Conservation (phyloP, 768 basidiomycete genomes). For the Podaxis sp. region DNA sequence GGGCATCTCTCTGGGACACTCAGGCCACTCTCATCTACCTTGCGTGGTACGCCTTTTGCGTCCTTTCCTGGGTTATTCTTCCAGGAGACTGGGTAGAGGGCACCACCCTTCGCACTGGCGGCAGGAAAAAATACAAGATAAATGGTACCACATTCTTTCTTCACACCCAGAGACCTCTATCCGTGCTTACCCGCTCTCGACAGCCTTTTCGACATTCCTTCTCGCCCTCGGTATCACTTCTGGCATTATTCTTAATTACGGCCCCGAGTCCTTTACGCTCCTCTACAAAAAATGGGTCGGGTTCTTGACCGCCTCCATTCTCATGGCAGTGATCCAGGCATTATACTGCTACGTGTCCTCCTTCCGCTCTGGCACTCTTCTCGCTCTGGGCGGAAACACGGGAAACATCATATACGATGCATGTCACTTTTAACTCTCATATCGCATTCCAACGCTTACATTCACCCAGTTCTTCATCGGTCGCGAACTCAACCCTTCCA, state of each 20-base stretch:
- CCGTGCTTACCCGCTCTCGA: background rate
- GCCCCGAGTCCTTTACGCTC: slow-evolving; percentile 81
- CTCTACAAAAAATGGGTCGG: slow-evolving; percentile 91
- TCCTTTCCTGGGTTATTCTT: slow-evolving; percentile 75
- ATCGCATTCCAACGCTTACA: background rate
- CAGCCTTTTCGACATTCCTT: slow-evolving; percentile 86
- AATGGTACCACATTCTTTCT: slow-evolving; percentile 60
- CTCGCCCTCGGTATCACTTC: slow-evolving; percentile 69
- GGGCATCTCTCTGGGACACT: slow-evolving; percentile 78
- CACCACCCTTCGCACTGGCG: slow-evolving; percentile 66
- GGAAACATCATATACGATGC: slow-evolving; percentile 90
- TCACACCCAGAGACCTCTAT: background rate
- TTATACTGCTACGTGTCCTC: slow-evolving; percentile 65
- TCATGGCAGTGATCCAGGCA: slow-evolving; percentile 77
- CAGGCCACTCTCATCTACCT: slow-evolving; percentile 73
- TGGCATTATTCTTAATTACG: slow-evolving; percentile 69
- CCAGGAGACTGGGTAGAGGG: slow-evolving; percentile 75
- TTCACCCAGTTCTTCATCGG: slow-evolving; percentile 79
- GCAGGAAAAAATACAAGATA: slow-evolving; percentile 83
- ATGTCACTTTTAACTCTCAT: slow-evolving; percentile 23
- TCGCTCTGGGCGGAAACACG: slow-evolving; percentile 91
- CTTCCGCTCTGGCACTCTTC: slow-evolving; percentile 62
- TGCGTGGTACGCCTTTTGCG: slow-evolving; percentile 88
- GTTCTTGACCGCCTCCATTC: slow-evolving; percentile 74
- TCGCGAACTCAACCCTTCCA: slow-evolving; percentile 88